Evolutionary conservation across 305 asterid species (phyloP), one percentile per base, ranked within the genome.

Genomic region (Ajuga reptans): DNA sequence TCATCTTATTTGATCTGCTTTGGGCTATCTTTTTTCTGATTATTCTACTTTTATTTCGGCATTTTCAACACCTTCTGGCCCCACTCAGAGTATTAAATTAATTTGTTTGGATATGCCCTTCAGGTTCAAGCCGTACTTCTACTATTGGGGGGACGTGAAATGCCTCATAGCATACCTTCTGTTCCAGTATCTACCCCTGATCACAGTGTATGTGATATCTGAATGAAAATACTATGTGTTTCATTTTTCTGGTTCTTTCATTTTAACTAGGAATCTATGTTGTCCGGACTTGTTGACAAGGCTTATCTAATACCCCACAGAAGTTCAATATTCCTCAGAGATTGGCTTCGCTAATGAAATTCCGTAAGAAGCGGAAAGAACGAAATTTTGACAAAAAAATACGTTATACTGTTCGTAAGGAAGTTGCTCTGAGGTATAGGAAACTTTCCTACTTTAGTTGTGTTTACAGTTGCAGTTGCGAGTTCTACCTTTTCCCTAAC

Each of bases 111-210:
- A 73, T 72, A 72, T 45, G 56, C 49, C 34, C 31, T 75, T 75
- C 82, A 89, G 96, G 96, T 87, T 76, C 96, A 87, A 83, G 96
- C 92, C 45, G 94, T 85, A 51, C 88, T 89, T 50, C 81, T 89
- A 64, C 78, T 84, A 45, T 57, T 84, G 59, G 88, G 86, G 64
- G 86, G 88, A 45, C 83, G 81, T 70, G 88, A 84, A 81, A 68
- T 79, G 64, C 84, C 88, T 53, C 76, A 74, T 39, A 81, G 73
- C 64, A 31, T 77, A 62, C 88, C 88, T 61, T 17, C 78, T 27
- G 70, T 67, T 58, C 80, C 86, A 31, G 75, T 70, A 29, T 72
- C 77, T 41, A 53, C 80, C 72, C 66, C 77, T 39, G 68, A 47
- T 72, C 75, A 60, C 76, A 78, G 83, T 55, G 89, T 84, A 77